phyloP scores from a whole-genome alignment of 2,329 filamentous ascomycete genomes.

The Arthrobotrys entomopaga region DNA sequence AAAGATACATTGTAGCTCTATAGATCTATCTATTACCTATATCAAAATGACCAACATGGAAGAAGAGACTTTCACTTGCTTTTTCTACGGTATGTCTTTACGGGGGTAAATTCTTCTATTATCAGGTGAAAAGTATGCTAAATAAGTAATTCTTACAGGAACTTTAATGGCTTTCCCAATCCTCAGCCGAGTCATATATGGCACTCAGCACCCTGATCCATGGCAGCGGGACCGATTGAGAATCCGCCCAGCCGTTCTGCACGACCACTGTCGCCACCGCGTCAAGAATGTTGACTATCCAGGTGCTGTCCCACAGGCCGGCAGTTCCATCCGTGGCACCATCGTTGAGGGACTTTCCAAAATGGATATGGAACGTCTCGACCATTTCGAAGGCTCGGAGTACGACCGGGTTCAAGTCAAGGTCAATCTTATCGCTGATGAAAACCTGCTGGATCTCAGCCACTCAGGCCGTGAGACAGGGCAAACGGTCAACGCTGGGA shows the following conservation, averaged over 20 bases:
- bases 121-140: not conserved
- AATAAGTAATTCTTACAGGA: conserved; percentile 60
- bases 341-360: conserved; percentile 81
- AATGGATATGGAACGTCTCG: conserved; percentile 78
- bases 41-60: conserved; percentile 53
- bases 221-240: conserved; percentile 69
- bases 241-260: conserved; percentile 79
- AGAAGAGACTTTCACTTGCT: conserved; percentile 68
- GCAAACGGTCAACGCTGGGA: conserved; percentile 68
- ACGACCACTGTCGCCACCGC: conserved; percentile 75
- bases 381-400: conserved; percentile 82
- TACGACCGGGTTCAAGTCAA: conserved; percentile 70
- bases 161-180: conserved; percentile 85
- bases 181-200: conserved; percentile 85
- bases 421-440: conserved; percentile 62
- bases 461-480: conserved; percentile 59
- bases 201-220: conserved; percentile 66
- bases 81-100: conserved; percentile 70
- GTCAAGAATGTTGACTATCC: conserved; percentile 81
- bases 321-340: conserved; percentile 75
- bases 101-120: too few relatives aligned
- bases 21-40: conserved; percentile 8
- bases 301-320: conserved; percentile 71
- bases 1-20: not conserved
- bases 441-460: conserved; percentile 62